Evolutionary conservation across 2,329 filamentous ascomycete genomes (phyloP), one percentile per base, ranked within the genome.

Genomic region (Phyllosticta ampelicida): DNA sequence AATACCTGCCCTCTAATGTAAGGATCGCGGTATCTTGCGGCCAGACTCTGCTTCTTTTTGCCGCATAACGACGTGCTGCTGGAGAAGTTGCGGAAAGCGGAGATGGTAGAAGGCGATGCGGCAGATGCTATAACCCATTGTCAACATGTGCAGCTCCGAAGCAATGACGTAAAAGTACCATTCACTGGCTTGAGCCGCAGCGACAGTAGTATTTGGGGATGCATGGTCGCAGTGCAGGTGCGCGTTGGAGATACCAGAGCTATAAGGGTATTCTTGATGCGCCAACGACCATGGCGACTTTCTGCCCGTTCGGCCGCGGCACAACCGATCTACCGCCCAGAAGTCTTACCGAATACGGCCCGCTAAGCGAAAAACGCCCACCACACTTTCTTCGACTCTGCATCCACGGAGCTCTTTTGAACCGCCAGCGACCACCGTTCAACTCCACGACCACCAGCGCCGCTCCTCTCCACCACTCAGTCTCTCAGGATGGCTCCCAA

Each of bases 401-500:
- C 55, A 48, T 53, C 51, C 52, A 19, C 60, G 23, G n/a, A 58
- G 60, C 49, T 59, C 62, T 59, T 44, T 51, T 58, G 44, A 44
- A 55, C 50, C 54, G 48, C 55, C 62, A 51, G 62, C 63, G 62
- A 63, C 62, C 62, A 61, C 63, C 64, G 61, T 61, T 63, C 63
- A 48, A 56, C 63, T 61, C 48, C 48, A 55, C 56, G 51, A 51
- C 53, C 49, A 48, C 48, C 55, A 51, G 20, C 52, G 21, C 51
- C 56, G 64, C 65, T 61, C 49, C 58, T 58, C 60, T 61, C 54
- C 60, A 50, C 60, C 57, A 60, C 62, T 62, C 67, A 69, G 62
- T 65, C 68, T 78, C 76, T 81, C 86, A 94, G 85, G 76, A 96
- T 96, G 92, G 90, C 91, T 75, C 89, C 92, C 77, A 83, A 85